These are phyloP conservation scores for Dendrobium catenatum DNA, from an alignment of 106 monocot genomes.

Conservation along the genomic window DNA sequence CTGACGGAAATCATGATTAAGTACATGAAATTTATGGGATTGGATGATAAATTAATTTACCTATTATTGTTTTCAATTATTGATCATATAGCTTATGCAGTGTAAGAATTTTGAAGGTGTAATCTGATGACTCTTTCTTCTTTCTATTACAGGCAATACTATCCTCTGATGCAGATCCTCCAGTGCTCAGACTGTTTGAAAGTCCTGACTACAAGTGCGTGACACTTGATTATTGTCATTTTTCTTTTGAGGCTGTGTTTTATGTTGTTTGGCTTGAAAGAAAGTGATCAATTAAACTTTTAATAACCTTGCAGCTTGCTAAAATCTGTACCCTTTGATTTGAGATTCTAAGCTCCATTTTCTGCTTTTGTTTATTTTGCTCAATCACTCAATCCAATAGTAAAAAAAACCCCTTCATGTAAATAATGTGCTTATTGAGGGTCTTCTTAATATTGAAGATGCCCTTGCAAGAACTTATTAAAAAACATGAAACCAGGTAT, in stretches of 20 bases:
- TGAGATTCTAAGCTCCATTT: no score
- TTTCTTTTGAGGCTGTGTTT: not conserved
- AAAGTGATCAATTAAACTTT: not conserved
- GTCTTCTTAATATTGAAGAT: not conserved
- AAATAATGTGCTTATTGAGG: not conserved
- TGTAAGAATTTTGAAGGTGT: not conserved
- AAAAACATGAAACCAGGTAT: not conserved
- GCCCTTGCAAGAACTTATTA: not conserved
- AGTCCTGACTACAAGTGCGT: slow-evolving; percentile 72
- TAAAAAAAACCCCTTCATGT: not conserved
- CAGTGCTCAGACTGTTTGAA: slow-evolving; percentile 81
- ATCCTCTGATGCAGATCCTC: slow-evolving; percentile 87
- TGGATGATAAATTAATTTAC: not conserved
- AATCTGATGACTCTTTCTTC: not conserved
- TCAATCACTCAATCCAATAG: not conserved
- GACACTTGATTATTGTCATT: slow-evolving; percentile 1
- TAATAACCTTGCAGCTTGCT: not conserved
- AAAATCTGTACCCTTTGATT: not conserved
- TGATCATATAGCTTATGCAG: not conserved
- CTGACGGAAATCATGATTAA: no score
- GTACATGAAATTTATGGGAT: not conserved
- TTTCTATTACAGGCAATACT: slow-evolving; percentile 65
- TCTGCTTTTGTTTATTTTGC: not conserved
- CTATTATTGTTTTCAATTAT: not conserved
- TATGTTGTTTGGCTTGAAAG: not conserved